These are phyloP conservation scores for Fomitopsis pulvina DNA, from an alignment of 768 basidiomycete genomes.

Conservation along the genomic window DNA sequence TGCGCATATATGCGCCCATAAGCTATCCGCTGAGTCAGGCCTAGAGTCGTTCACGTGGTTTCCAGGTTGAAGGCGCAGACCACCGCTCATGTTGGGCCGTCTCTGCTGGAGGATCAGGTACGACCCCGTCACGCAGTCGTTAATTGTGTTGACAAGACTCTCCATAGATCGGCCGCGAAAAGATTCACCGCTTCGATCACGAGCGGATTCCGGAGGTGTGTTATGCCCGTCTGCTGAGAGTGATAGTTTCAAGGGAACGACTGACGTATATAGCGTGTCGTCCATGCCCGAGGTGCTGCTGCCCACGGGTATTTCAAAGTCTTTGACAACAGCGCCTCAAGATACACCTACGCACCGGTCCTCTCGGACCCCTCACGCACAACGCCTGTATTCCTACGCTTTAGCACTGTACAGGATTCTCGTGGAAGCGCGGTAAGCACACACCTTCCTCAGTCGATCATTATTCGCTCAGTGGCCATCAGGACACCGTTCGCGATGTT, in stretches of 20 bases:
- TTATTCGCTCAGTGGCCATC: background rate
- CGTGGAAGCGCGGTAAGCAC: slow-evolving; percentile 70
- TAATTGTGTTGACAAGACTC: background rate
- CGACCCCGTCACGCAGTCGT: background rate
- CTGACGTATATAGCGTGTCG: slow-evolving; percentile 50
- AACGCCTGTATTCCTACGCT: slow-evolving; percentile 77
- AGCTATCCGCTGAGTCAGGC: background rate
- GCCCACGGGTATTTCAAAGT: slow-evolving; percentile 84
- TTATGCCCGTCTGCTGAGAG: background rate
- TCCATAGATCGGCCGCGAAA: slow-evolving; percentile 49
- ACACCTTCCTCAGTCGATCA: background rate
- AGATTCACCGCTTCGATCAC: slow-evolving; percentile 77
- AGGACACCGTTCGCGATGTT: slow-evolving; percentile 78
- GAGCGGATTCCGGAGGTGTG: slow-evolving; percentile 81
- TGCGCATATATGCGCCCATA: too few species aligned
- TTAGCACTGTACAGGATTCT: slow-evolving; percentile 80
- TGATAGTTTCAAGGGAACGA: background rate
- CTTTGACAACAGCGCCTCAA: slow-evolving; percentile 57
- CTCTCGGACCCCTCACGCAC: slow-evolving; percentile 65
- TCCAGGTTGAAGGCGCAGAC: slow-evolving; percentile 50
- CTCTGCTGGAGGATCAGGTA: slow-evolving; percentile 66
- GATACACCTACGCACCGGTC: slow-evolving; percentile 64
- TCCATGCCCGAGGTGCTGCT: slow-evolving; percentile 62
- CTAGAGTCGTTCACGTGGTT: background rate
- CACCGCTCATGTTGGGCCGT: slow-evolving; percentile 51